phyloP scores from a whole-genome alignment of 176 grass and related monocot species.

The Musa acuminata region DNA sequence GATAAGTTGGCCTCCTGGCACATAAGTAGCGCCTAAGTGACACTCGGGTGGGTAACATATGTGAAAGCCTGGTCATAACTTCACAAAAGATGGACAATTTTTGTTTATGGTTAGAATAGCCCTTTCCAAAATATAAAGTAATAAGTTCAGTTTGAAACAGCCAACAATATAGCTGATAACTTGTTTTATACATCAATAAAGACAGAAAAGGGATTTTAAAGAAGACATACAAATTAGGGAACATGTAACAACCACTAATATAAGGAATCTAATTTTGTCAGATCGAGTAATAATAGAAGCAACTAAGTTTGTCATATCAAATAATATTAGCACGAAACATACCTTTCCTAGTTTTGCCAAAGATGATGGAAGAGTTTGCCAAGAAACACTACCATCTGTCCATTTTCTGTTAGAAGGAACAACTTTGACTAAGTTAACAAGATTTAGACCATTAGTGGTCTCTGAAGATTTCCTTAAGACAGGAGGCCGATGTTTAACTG shows the following conservation, averaged over 20 bases:
- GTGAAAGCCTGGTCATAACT: background rate
- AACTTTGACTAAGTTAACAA: conserved; percentile 74
- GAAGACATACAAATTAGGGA: background rate
- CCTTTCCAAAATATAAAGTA: background rate
- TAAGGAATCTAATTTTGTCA: background rate
- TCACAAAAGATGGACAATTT: background rate
- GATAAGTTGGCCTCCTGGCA: background rate
- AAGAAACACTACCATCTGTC: conserved; percentile 59
- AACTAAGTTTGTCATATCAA: background rate
- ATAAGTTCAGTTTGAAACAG: background rate
- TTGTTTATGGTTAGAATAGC: background rate
- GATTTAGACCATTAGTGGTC: conserved; percentile 43
- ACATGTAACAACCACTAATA: conserved; percentile 3
- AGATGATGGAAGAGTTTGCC: conserved; percentile 62
- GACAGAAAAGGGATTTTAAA: no score
- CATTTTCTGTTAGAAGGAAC: conserved; percentile 58
- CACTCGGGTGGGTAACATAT: background rate
- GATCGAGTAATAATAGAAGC: background rate
- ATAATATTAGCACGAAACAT: background rate
- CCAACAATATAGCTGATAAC: background rate
- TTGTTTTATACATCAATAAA: no score
- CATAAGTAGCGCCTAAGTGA: background rate
- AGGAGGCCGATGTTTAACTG: conserved; percentile 42
- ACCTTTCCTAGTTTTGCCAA: conserved; percentile 93
- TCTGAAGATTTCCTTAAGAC: conserved; percentile 40